Evolutionary conservation across 225 moss, liverwort and hornwort species (phyloP).

Genomic region (Asterella californica): DNA sequence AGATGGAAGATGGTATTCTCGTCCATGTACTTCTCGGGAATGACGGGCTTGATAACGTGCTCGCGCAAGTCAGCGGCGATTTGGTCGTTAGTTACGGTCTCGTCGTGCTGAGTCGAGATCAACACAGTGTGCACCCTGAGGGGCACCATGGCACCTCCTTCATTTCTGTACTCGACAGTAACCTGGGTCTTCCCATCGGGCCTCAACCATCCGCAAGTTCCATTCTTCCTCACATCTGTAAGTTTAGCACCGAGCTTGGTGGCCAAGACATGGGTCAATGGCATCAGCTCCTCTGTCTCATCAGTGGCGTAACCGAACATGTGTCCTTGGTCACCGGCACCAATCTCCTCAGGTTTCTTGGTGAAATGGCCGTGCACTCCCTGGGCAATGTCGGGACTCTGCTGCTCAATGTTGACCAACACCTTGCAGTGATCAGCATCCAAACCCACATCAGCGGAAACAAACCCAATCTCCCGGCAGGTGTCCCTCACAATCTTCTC

Average conservation of each 20-base stretch:
- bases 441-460: constrained; percentile 64
- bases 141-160: constrained; percentile 74
- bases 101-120: constrained; percentile 89
- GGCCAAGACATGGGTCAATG: constrained; percentile 73
- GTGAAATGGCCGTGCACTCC: constrained; percentile 83
- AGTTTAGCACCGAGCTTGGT: constrained; percentile 75
- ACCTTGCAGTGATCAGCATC: constrained; percentile 76
- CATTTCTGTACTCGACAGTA: constrained; percentile 76
- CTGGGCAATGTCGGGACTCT: constrained; percentile 90
- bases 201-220: constrained; percentile 78
- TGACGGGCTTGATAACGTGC: constrained; percentile 86
- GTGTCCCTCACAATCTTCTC: constrained; percentile 94
- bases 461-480: constrained; percentile 77
- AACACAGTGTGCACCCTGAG: constrained; percentile 77
- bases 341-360: constrained; percentile 78
- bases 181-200: constrained; percentile 95
- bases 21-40: constrained; percentile 73
- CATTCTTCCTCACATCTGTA: constrained; percentile 74
- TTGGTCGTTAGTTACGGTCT: constrained; percentile 89
- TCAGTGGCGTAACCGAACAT: constrained; percentile 91
- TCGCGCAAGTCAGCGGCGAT: constrained; percentile 76
- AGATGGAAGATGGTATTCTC: constrained; percentile 92
- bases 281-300: constrained; percentile 85
- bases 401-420: constrained; percentile 72
- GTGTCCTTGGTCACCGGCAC: constrained; percentile 78